Evolutionary conservation across 2,329 filamentous ascomycete species (phyloP).

Genomic region (Aspergillus jensenii): DNA sequence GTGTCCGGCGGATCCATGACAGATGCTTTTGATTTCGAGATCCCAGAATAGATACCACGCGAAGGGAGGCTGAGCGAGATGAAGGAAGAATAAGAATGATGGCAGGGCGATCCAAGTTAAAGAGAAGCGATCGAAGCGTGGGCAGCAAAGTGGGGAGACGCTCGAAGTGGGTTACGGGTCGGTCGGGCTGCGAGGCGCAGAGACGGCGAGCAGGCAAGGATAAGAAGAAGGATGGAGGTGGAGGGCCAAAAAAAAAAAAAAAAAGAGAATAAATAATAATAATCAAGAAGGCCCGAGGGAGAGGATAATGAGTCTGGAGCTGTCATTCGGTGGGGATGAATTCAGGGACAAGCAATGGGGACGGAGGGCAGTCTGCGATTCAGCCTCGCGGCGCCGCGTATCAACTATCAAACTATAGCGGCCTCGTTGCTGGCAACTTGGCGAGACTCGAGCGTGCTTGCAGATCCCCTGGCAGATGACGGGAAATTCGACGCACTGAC

Average conservation of each 20-base stretch:
- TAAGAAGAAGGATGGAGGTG: background rate
- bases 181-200: constrained; percentile 6
- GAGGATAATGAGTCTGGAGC: background rate
- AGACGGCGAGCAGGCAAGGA: background rate
- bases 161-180: constrained; percentile 1
- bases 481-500: background rate
- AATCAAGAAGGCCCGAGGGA: background rate
- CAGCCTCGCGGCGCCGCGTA: constrained; percentile 20
- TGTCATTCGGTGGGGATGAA: constrained; percentile 3
- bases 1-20: constrained; percentile 35
- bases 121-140: background rate
- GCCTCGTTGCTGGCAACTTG: background rate
- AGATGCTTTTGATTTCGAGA: constrained; percentile 2
- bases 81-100: constrained; percentile 14
- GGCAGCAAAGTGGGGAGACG: constrained; percentile 9
- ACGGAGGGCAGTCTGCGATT: constrained; percentile 22
- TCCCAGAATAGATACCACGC: constrained; percentile 25
- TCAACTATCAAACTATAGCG: background rate
- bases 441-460: background rate
- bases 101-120: constrained; percentile 2
- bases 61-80: constrained; percentile 16
- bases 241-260: background rate
- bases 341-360: background rate
- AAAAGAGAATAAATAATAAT: background rate
- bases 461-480: background rate